Evolutionary conservation across 129 eudicot genomes (phyloP).

Genomic region (Chrysanthemum makinoi): DNA sequence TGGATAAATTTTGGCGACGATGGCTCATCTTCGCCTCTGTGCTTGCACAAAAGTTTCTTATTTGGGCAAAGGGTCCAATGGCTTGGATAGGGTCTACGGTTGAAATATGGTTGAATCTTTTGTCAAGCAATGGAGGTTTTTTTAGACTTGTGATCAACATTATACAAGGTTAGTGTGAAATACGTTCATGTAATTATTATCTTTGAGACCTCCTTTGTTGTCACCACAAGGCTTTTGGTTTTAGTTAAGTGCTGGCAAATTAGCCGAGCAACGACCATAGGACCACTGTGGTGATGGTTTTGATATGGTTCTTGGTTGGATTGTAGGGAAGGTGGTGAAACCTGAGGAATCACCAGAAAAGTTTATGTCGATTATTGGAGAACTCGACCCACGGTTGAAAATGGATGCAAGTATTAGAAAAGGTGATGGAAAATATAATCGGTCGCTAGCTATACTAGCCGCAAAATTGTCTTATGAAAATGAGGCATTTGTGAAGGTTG

Average conservation of each 20-base stretch:
- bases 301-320: neutral
- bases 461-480: constrained; percentile 66
- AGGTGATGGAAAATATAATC: constrained; percentile 33
- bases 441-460: constrained; percentile 54
- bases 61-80: constrained; percentile 42
- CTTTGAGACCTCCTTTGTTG: too few relatives aligned
- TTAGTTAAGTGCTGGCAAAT: too few relatives aligned
- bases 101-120: constrained; percentile 52
- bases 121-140: constrained; percentile 52
- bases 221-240: too few relatives aligned
- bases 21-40: constrained; percentile 64
- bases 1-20: constrained; percentile 25
- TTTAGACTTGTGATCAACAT: constrained; percentile 35
- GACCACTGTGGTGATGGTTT: neutral
- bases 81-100: constrained; percentile 35
- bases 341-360: constrained; percentile 41
- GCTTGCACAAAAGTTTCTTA: constrained; percentile 39
- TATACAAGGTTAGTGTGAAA: constrained; percentile 37
- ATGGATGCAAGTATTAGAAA: constrained; percentile 35
- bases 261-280: too few relatives aligned
- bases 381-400: constrained; percentile 42
- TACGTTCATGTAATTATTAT: too few relatives aligned
- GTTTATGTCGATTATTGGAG: constrained; percentile 45
- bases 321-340: constrained; percentile 53
- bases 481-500: constrained; percentile 35